Conservation (phyloP, 108 stramenopile genomes). For the Poteriospumella lacustris region DNA sequence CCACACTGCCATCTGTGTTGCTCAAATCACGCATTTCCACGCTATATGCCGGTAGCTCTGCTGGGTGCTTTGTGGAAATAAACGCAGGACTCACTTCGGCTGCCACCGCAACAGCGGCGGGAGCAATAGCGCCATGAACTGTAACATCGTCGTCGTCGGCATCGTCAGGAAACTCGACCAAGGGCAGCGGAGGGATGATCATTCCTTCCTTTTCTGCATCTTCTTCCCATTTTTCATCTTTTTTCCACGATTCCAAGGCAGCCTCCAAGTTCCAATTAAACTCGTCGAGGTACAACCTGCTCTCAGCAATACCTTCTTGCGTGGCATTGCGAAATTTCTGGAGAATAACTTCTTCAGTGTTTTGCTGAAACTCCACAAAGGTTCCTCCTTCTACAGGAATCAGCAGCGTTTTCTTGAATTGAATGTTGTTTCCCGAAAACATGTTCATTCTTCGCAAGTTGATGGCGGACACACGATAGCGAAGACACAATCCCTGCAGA, state of each 20-base stretch:
- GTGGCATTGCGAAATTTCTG: constrained; percentile 22
- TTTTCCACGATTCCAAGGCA: neutral
- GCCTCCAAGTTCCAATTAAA: constrained; percentile 5
- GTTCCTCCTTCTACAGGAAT: constrained; percentile 12
- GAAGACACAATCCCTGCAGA: constrained; percentile 15
- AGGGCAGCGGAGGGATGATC: too few species aligned
- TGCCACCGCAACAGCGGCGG: too few species aligned
- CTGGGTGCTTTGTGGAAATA: too few species aligned
- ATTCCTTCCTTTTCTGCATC: too few species aligned
- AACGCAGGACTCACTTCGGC: too few species aligned
- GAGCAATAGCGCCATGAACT: too few species aligned
- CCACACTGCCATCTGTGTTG: too few species aligned
- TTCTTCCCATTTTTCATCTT: constrained; percentile 24
- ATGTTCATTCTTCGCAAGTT: neutral
- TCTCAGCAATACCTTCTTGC: neutral
- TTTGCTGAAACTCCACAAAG: neutral
- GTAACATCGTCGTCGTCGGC: too few species aligned
- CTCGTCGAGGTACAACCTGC: neutral
- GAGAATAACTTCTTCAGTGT: neutral
- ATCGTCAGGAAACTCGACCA: too few species aligned
- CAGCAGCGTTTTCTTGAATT: neutral
- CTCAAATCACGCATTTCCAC: too few species aligned
- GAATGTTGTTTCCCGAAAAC: constrained; percentile 2
- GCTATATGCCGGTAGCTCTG: too few species aligned
- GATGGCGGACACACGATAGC: constrained; percentile 7